Conservation (phyloP, 352 stramenopile genomes). For the Globisporangium iwayamae region DNA sequence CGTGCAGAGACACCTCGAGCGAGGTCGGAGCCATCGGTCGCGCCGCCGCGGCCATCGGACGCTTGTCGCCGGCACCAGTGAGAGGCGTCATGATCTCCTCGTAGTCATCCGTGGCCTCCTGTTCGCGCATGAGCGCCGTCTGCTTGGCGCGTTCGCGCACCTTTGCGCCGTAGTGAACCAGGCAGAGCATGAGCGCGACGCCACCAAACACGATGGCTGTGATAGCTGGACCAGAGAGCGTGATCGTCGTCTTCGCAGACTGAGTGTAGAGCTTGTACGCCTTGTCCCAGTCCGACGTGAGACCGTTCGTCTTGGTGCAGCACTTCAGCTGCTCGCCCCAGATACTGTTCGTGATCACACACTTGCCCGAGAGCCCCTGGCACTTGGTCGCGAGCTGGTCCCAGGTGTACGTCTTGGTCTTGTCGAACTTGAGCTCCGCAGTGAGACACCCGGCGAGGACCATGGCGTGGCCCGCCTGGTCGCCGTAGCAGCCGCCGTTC, state of each 20-base stretch:
- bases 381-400: constrained; percentile 82
- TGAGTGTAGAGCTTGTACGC: constrained; percentile 69
- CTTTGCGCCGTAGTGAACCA: constrained; percentile 84
- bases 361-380: constrained; percentile 68
- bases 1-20: constrained; percentile 81
- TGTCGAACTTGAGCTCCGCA: constrained; percentile 64
- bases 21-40: constrained; percentile 60
- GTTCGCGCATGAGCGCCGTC: constrained; percentile 83
- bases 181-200: constrained; percentile 69
- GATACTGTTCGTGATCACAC: constrained; percentile 80
- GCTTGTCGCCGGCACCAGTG: constrained; percentile 59
- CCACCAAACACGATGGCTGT: constrained; percentile 78
- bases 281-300: constrained; percentile 71
- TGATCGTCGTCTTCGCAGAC: constrained; percentile 41
- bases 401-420: constrained; percentile 81
- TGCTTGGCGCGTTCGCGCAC: constrained; percentile 74
- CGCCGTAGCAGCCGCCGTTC: constrained; percentile 80
- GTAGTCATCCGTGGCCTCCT: constrained; percentile 87
- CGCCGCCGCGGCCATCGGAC: constrained; percentile 45
- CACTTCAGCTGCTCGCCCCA: constrained; percentile 84
- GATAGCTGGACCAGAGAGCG: constrained; percentile 64
- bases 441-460: constrained; percentile 76
- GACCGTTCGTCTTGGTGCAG: constrained; percentile 51
- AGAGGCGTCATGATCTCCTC: constrained; percentile 89
- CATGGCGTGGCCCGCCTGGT: constrained; percentile 52